These are phyloP conservation scores for Serendipita indica DNA, from an alignment of 768 basidiomycete species.

Conservation along the genomic window DNA sequence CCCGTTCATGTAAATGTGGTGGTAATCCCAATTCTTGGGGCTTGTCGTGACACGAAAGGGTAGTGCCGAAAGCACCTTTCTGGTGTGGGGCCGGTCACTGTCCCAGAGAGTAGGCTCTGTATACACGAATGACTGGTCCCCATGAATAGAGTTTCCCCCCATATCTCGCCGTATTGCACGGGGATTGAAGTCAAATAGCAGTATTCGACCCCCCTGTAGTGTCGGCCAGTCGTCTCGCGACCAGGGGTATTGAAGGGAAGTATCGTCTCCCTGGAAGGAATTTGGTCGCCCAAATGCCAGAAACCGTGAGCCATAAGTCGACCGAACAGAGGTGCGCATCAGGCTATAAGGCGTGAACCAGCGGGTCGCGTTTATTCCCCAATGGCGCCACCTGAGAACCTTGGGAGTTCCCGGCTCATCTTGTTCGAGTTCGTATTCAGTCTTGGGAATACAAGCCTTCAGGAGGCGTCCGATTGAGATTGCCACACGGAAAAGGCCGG, in stretches of 20 bases:
- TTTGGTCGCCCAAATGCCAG: no score
- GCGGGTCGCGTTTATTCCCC: neutral
- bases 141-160: no score
- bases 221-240: no score
- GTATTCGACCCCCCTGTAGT: no score
- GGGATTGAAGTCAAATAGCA: neutral
- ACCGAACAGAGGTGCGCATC: neutral
- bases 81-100: neutral
- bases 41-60: neutral
- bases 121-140: neutral
- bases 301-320: neutral
- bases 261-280: no score
- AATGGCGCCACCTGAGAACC: neutral
- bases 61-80: neutral
- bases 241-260: no score
- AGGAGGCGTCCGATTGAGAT: neutral
- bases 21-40: neutral
- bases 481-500: neutral
- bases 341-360: neutral
- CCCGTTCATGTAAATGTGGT: neutral
- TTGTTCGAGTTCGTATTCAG: neutral
- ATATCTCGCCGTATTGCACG: neutral
- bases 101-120: neutral
- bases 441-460: neutral
- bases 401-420: neutral